Base-by-base conservation (phyloP, 2,329 filamentous ascomycete species). In the Colletotrichum cordylinicola region DNA sequence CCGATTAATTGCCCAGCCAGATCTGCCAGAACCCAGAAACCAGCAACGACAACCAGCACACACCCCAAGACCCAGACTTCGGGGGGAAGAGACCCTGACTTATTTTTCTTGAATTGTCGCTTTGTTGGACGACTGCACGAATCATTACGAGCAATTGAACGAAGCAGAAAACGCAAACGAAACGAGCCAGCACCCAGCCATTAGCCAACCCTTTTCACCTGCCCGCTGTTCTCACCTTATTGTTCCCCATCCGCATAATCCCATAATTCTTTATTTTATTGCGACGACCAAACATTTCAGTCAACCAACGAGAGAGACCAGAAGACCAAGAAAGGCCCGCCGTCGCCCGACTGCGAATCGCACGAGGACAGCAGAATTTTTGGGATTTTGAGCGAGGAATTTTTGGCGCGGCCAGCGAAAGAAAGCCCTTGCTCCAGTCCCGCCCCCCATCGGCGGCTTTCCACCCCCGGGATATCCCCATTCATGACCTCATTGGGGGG, bases 401-500 rank as follows among this genome's bases (percentile, higher is more conserved):
- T 43, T 43, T n/a, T 43, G 39, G 39, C 39, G 39, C 39, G 73
- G 43, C 73, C 33, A 64, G 37, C n/a, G 6, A 74, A 48, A 48
- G 29, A 65, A 65, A 48, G 35, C 62, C 69, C 66, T 48, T 67
- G 62, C 52, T 35, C 15, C 27, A 29, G 56, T 35, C 18, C 39
- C 18, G 9, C 18, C 39, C 37, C 18, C 39, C 39, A 43, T 43
- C 39, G 39, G 39, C 18, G 39, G 39, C 39, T 43, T 43, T 43
- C 18, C 39, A 43, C 31, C 58, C 69, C 73, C 27, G 39, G 69
- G 56, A 72, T 56, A 61, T 64, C 70, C 58, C 73, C 58, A 75
- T 76, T 67, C 60, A 76, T 76, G 74, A 76, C 74, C 74, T 76
- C 74, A 76, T 76, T 76, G 74, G 74, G 33, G 61, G 43, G 43